These are phyloP conservation scores for Eucalyptus tenuipes DNA, from an alignment of 345 rosid genomes.

Conservation along the genomic window DNA sequence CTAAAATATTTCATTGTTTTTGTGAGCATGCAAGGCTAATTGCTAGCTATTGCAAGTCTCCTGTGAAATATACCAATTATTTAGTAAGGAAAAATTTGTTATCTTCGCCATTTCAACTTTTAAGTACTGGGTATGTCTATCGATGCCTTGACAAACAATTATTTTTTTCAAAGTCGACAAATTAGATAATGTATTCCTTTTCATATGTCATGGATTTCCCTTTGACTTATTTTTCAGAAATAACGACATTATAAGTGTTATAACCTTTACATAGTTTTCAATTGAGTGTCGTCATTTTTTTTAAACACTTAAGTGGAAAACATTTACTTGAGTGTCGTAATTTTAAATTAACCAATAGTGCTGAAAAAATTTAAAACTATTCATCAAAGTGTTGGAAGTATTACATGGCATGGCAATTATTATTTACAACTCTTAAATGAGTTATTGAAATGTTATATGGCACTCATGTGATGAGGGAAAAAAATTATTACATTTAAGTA, in stretches of 20 bases:
- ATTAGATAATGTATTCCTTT: neutral
- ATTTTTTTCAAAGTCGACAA: neutral
- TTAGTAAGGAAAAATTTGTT: neutral
- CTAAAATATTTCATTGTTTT: neutral
- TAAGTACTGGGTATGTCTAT: neutral
- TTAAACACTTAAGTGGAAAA: no score
- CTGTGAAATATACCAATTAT: neutral
- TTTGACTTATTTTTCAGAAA: neutral
- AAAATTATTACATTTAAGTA: no score
- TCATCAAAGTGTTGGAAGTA: no score
- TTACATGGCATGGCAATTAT: no score
- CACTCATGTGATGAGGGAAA: no score
- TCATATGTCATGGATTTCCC: neutral
- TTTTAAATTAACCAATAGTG: no score
- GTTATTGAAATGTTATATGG: no score
- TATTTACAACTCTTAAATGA: no score
- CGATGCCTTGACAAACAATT: rapidly evolving
- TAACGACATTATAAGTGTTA: no score
- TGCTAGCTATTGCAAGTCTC: neutral
- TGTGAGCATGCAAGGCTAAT: neutral
- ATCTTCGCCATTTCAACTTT: neutral
- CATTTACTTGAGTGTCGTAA: neutral
- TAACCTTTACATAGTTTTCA: no score
- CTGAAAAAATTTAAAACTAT: no score
- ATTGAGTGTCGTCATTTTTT: neutral